Base-by-base conservation (phyloP, 441 rosid genomes). In the Biscutella laevigata region DNA sequence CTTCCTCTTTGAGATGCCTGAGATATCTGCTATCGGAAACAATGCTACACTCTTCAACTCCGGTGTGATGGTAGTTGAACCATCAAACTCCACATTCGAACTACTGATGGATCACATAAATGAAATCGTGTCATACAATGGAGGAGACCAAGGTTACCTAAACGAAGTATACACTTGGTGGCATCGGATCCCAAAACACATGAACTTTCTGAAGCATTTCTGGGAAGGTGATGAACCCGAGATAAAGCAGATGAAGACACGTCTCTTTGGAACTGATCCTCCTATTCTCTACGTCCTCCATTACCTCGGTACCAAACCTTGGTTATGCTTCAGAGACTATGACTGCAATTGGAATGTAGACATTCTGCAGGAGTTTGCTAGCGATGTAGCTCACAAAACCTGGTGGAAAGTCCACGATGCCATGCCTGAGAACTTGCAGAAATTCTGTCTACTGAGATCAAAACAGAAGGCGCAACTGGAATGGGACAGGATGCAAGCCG, bases 271-370 rank as follows among this genome's bases (percentile, higher is more conserved):
- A 35, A 79, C 88, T 2, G 66, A 85, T 63, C 95, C 95, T 48
- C 89, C 90, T 1, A 53, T 78, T 38, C 89, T 88, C 25, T 88
- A 83, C 20, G 95, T 88, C 4, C 72, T 88, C 42, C 95, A 88
- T 71, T 88, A 88, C 65, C 70, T 85, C 1, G 95, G 96, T 6
- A 64, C 66, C 45, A 88, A 88, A 46, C 96, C 95, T 1, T 88
- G 96, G 96, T 41, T 79, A 48, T 88, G 95, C 70, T 83, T 83
- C 74, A 72, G 92, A 44, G 96, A 88, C 64, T 88, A 85, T 3
- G 96, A 88, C 59, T 88, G 96, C 72, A 88, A 88, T 73, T 88
- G 96, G 95, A 88, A 88, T 53, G 90, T 85, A 20, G 95, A 81
- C 53, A 70, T 68, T 33, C 41, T 77, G 61, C 89, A 77, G 70